Percentiles rank a stretch among this genome's conserved stretches.
Evolutionary conservation across 192 early-diverging fungal species (phyloP).

Genomic region (Rhizoclosmatium sp.): DNA sequence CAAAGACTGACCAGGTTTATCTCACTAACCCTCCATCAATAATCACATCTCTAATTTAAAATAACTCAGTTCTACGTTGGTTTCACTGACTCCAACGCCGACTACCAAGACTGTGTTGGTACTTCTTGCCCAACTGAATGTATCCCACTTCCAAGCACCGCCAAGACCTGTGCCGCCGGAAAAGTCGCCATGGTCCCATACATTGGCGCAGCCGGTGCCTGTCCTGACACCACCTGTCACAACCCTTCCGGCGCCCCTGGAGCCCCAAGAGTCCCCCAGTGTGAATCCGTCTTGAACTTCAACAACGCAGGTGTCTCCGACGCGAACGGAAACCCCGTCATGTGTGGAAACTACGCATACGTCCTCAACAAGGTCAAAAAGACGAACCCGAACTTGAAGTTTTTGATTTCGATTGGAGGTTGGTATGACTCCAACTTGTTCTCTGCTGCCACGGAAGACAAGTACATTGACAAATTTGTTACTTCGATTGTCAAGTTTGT

Average conservation of each 20-base stretch:
- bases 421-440: constrained; percentile 49
- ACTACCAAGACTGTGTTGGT: constrained; percentile 32
- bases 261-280: constrained; percentile 5
- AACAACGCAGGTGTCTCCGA: constrained; percentile 18
- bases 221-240: constrained; percentile 24
- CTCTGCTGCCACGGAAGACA: constrained; percentile 35
- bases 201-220: constrained; percentile 28
- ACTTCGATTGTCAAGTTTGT: constrained; percentile 36
- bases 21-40: constrained; percentile 65
- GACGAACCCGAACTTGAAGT: neutral
- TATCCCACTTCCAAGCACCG: constrained; percentile 12
- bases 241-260: constrained; percentile 22
- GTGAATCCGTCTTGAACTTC: constrained; percentile 26
- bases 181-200: constrained; percentile 25
- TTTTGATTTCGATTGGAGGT: constrained; percentile 46
- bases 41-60: constrained; percentile 42
- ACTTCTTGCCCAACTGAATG: constrained; percentile 19
- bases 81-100: constrained; percentile 30
- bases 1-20: constrained; percentile 27
- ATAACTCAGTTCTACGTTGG: constrained; percentile 31
- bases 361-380: constrained; percentile 22
- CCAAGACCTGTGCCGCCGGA: constrained; percentile 12
- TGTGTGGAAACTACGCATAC: constrained; percentile 32
- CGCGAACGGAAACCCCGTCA: constrained; percentile 29
- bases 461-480: constrained; percentile 41